Base-by-base conservation (phyloP, 1,284 basidiomycete species). In the Trametes pubescens region DNA sequence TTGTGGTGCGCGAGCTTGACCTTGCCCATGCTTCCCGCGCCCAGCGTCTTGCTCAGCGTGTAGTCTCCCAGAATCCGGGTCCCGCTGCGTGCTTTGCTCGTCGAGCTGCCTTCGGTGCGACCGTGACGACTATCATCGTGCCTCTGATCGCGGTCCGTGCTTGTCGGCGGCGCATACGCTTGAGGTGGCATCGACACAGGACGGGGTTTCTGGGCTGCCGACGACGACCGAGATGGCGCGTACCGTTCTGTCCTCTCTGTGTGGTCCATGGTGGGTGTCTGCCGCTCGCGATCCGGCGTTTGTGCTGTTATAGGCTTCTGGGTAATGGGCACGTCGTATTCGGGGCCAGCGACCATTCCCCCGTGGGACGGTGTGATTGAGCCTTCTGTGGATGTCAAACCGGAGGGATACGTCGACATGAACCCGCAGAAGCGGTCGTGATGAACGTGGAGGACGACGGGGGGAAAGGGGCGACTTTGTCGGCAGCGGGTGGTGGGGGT, bases 21-120 rank as follows among this genome's bases (percentile, higher is more conserved):
- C 77, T 99, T 99, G 70, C 97, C 98, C 96, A 99, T 99, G 77
- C 94, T 96, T 43, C 98, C 97, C 44, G 96, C 96, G 54, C 98
- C 97, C 38, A 99, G 85, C 3, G 97, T 99, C 85, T 99, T 99
- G 73, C 94, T 94, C 67, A 99, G 86, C 65, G 94, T 94, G 82
- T 98, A 99, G 76, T 99, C 95, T 46, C 97, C 96, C 14, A 99
- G 82, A 70, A 90, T 85, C 74, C 87, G 82, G 73, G 86, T 87
- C 51, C 84, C 81, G 65, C 82, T 76, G 69, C 80, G 74, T 69
- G 76, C 55, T 73, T 76, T 75, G 73, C 66, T 72, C 73, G 70
- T 68, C 69, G 68, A 49, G 69, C 69, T 63, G 66, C 71, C 70
- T 70, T 77, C 69, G 67, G 75, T 57, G 65, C 75, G 67, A 66